Base-by-base conservation (phyloP, 495 filamentous ascomycete species). In the Achaetomiella virescens region DNA sequence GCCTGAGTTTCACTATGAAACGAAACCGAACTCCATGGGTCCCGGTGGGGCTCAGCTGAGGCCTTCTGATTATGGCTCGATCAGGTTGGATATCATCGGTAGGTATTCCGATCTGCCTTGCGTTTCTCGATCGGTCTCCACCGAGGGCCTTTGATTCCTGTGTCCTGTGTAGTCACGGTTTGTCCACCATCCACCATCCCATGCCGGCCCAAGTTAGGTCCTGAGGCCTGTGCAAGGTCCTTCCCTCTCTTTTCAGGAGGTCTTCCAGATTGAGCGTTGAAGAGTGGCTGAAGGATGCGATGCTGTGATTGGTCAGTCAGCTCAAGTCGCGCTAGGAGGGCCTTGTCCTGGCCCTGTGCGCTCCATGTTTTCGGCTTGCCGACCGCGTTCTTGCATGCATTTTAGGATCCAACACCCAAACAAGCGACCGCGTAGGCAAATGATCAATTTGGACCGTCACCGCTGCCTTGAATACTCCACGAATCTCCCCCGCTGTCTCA, bases 381-480 rank as follows among this genome's bases (percentile, higher is more conserved):
- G 35, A 41, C 35, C 48, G 22, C 25, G 22, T 51, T 33, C n/a
- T 54, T 38, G 42, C 42, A 48, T 48, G 35, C 43, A 38, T 40
- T 33, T 41, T n/a, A 35, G 29, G 24, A 55, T 54, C 8, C 11
- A 31, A 31, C 9, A 4, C 27, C 27, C 43, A 48, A 29, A 42
- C 24, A 41, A 31, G 11, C 20, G 25, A 42, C 24, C 27, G 18
- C 24, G 10, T 15, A n/a, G 7, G 43, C 44, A 40, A 48, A 48
- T 48, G 33, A 48, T 48, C 41, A 21, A 41, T 55, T 55, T 41
- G 43, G 44, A 55, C 41, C 52, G 48, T 41, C 43, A 24, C 43
- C 52, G n/a, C 52, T 10, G 40, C 29, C 50, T 25, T 20, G 22
- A 53, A 18, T 27, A 25, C 9, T 24, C 40, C 38, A 0, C 10